phyloP scores from a whole-genome alignment of 1,284 basidiomycete genomes.

The Puccinia coronata region DNA sequence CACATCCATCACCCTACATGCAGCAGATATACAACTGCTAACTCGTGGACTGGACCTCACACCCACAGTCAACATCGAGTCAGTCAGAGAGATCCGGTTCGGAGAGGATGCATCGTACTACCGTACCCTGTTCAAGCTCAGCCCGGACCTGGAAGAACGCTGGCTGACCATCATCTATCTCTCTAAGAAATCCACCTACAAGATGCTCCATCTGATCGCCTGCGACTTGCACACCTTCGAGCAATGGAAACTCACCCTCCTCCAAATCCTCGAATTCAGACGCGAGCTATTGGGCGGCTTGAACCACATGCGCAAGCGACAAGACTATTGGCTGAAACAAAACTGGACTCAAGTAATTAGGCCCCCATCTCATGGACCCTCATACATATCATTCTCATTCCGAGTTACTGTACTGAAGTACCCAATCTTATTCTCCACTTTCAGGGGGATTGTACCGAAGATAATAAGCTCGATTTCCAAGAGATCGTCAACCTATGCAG shows the following conservation, averaged over 20 bases:
- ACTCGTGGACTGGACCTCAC: too few species aligned
- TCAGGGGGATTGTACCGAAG: conserved; percentile 55
- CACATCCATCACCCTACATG: conserved; percentile 13
- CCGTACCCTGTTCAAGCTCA: conserved; percentile 70
- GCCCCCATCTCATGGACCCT: conserved; percentile 62
- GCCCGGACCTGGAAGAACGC: conserved; percentile 60
- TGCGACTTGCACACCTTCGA: conserved; percentile 70
- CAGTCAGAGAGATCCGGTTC: conserved; percentile 85
- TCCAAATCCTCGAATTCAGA: conserved; percentile 59
- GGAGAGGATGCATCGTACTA: conserved; percentile 75
- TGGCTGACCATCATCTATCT: conserved; percentile 63
- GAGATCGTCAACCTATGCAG: conserved; percentile 76
- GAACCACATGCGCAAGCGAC: conserved; percentile 63
- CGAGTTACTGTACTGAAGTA: too few species aligned
- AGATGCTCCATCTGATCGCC: conserved; percentile 86
- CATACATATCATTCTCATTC: conserved; percentile 51
- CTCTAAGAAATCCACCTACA: conserved; percentile 74
- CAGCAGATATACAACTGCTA: too few species aligned
- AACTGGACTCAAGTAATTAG: conserved; percentile 60
- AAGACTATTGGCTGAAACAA: conserved; percentile 60
- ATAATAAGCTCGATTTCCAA: conserved; percentile 70
- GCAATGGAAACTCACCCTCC: conserved; percentile 62
- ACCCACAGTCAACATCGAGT: conserved; percentile 75
- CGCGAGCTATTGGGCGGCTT: conserved; percentile 44
- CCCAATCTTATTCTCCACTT: too few species aligned